Evolutionary conservation across 2,329 filamentous ascomycete species (phyloP), one percentile per base, ranked within the genome.

Genomic region (Xylariaceae sp.): DNA sequence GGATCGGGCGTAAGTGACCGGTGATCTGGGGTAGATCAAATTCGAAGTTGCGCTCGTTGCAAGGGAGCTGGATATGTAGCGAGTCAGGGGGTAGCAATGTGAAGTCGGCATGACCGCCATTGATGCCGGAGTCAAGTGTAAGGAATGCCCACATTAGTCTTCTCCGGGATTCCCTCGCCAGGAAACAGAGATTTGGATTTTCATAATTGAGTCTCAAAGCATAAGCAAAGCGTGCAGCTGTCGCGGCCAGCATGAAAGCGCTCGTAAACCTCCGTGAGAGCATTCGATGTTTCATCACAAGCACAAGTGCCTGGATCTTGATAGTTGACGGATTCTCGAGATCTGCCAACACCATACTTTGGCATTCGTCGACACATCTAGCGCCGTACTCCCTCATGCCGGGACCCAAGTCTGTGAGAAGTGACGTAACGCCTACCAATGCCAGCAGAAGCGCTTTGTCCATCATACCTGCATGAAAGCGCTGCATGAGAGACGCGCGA

Each of bases 401-500:
- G 0, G 73, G 73, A 0, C 80, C 79, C 61, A 82, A 70, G 59
- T 81, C 78, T 6, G 77, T 81, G 43, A 83, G 72, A 31, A 81
- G 70, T 3, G 79, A 77, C 2, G 80, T 81, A 60, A 83, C 79
- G 45, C 79, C 80, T 7, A 83, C 70, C 4, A 83, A 67, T 38
- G 79, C 78, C 5, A 82, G 71, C 4, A 83, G 69, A 6, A 83
- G 68, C 2, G 79, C 71, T 39, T 73, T 75, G 60, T 83, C 80
- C 57, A 83, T 76, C 55, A 79, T 79, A 44, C 79, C 79, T 5
- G 77, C 74, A 56, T 81, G 76, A 62, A 81, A 81, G 31, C 80
- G 74, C 62, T 82, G 79, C 78, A 82, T 81, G 19, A 83, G 74
- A 2, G 80, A 83, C 12, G 80, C 79, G 22, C 79, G 78, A 59